phyloP scores from a whole-genome alignment of 2,329 filamentous ascomycete species.

The Lasiodiplodia sp. region DNA sequence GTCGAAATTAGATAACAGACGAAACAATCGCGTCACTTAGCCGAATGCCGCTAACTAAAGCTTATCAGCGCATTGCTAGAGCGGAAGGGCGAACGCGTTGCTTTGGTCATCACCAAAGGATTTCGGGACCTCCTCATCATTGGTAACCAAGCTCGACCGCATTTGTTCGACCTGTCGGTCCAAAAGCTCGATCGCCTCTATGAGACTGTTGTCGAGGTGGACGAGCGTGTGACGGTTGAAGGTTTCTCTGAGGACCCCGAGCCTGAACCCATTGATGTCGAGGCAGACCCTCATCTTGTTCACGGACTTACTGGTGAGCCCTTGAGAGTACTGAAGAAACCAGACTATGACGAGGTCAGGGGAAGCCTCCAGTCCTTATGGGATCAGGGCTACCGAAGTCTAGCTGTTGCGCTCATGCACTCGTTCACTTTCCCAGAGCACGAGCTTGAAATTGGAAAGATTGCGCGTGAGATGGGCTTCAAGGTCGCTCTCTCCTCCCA shows the following conservation, averaged over 20 bases:
- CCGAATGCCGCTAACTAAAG: slow-evolving; percentile 23
- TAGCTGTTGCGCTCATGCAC: slow-evolving; percentile 47
- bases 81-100: slow-evolving; percentile 32
- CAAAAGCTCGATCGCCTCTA: slow-evolving; percentile 35
- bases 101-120: slow-evolving; percentile 37
- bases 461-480: slow-evolving; percentile 43
- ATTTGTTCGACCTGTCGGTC: slow-evolving; percentile 39
- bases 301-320: slow-evolving; percentile 58
- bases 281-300: slow-evolving; percentile 32
- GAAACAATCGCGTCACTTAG: not conserved
- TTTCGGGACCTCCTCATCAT: slow-evolving; percentile 70
- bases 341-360: slow-evolving; percentile 53
- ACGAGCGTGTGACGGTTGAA: slow-evolving; percentile 39
- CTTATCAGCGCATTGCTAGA: slow-evolving; percentile 37
- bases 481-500: slow-evolving; percentile 39
- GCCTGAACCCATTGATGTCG: slow-evolving; percentile 25
- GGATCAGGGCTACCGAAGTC: slow-evolving; percentile 53
- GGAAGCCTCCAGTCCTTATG: slow-evolving; percentile 58
- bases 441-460: slow-evolving; percentile 39
- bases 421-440: slow-evolving; percentile 44
- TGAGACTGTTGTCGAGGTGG: slow-evolving; percentile 36
- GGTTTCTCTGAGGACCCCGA: slow-evolving; percentile 36
- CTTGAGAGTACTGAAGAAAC: slow-evolving; percentile 46
- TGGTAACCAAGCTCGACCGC: slow-evolving; percentile 38
- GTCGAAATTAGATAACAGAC: not conserved